Base-by-base conservation (phyloP, 331 rosid species). In the Malus hybrid region DNA sequence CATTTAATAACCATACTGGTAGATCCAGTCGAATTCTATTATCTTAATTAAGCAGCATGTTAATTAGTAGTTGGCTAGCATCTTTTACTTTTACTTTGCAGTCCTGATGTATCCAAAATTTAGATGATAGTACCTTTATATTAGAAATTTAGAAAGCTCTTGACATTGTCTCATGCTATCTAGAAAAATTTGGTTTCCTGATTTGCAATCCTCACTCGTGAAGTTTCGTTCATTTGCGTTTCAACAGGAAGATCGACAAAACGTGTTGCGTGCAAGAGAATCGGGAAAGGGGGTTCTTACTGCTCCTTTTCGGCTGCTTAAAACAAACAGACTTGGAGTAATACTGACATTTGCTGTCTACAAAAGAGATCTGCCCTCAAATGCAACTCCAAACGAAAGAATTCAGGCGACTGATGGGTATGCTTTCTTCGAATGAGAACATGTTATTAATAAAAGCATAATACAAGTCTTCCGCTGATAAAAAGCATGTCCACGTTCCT, bases 261-360 rank as follows among this genome's bases (percentile, higher is more conserved):
- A 92, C 73, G 96, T 94, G 68, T 52, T 90, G 84, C 91, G 97
- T 5, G 99, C 99, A 63, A 92, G 99, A 83, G 96, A 81, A 80
- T 90, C 90, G 1, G 97, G 99, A 78, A 94, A 92, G 86, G 99
- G 96, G 67, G 99, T 92, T 70, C 83, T 94, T 67, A 92, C 99
- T 54, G 96, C 97, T 12, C 97, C 97, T 64, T 94, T 94, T 79
- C 92, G 83, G 82, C 83, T 94, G 54, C 84, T 94, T 48, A 94
- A 94, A 85, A 83, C 97, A 50, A 89, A 94, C 57, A 88, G 95
- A 19, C 89, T 94, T 13, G 97, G 99, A 55, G 99, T 94, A 69
- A 94, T 94, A 74, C 85, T 94, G 76, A 94, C 97, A 11, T 94
- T 92, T 85, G 99, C 97, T 11, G 97, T 94, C 64, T 94, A 94